Evolutionary conservation across 2,329 filamentous ascomycete genomes (phyloP).

Genomic region (Myrmaecium sp.): DNA sequence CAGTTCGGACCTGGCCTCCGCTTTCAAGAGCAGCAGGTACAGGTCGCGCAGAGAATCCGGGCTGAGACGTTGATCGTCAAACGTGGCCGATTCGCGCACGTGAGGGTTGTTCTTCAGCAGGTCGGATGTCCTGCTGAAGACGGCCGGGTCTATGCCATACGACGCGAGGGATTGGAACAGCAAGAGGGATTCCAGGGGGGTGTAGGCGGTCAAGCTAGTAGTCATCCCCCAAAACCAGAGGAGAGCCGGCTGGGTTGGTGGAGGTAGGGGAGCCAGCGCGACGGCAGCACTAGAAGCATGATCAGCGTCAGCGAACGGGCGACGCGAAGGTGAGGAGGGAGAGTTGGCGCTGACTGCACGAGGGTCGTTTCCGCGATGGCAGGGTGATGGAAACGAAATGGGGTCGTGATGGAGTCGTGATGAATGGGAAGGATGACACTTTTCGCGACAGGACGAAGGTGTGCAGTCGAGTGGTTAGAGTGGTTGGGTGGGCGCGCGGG

Average conservation of each 20-base stretch:
- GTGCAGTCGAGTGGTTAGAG: too few species aligned
- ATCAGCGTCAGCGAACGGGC: constrained; percentile 9
- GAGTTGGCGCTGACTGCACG: constrained; percentile 2
- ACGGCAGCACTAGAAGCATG: constrained; percentile 9
- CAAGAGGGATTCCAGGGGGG: constrained; percentile 69
- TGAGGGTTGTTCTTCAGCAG: constrained; percentile 57
- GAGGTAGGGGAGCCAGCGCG: constrained; percentile 21
- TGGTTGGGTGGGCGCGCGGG: too few species aligned
- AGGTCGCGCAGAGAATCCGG: constrained; percentile 64
- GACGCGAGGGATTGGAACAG: constrained; percentile 64
- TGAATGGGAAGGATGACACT: too few species aligned
- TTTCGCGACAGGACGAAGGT: too few species aligned
- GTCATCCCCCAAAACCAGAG: constrained; percentile 32
- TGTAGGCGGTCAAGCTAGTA: constrained; percentile 49
- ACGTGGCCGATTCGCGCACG: constrained; percentile 52
- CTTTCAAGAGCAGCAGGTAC: constrained; percentile 58
- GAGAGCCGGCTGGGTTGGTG: constrained; percentile 14
- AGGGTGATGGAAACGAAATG: too few species aligned
- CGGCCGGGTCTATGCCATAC: constrained; percentile 46
- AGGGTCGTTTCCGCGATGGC: too few species aligned
- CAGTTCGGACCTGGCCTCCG: constrained; percentile 46
- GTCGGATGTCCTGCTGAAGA: constrained; percentile 58
- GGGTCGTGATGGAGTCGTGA: too few species aligned
- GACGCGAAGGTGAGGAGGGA: constrained; percentile 5
- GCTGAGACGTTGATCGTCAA: constrained; percentile 56